phyloP scores from a whole-genome alignment of 306 rosid genomes.

The Cercis canadensis region DNA sequence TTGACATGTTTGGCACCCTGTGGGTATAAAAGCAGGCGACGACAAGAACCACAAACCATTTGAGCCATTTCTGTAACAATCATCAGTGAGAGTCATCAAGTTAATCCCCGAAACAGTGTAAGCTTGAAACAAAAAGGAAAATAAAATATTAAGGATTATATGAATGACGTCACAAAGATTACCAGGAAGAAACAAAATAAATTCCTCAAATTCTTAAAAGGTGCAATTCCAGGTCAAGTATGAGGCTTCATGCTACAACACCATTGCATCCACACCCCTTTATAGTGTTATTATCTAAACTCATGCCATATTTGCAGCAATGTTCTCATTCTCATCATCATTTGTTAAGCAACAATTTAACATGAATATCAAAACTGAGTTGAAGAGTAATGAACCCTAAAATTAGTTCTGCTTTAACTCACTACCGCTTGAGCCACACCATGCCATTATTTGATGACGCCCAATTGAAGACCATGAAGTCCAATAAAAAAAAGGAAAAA shows the following conservation, averaged over 20 bases:
- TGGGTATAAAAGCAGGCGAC: slow-evolving; percentile 71
- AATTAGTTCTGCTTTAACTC: not conserved
- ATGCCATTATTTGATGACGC: not conserved
- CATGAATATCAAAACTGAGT: slow-evolving; percentile 14
- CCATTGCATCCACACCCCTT: slow-evolving; percentile 8
- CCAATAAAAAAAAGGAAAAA: not conserved
- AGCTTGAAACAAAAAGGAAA: not conserved
- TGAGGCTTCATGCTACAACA: not conserved
- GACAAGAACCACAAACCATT: slow-evolving; percentile 95
- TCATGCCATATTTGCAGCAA: not conserved
- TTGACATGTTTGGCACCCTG: slow-evolving; percentile 73
- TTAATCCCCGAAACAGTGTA: slow-evolving; percentile 2
- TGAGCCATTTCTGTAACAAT: slow-evolving; percentile 71
- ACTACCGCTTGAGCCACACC: not conserved
- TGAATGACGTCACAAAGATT: not conserved
- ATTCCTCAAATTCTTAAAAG: slow-evolving; percentile 10
- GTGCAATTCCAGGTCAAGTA: slow-evolving; percentile 12
- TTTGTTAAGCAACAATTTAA: slow-evolving; percentile 6
- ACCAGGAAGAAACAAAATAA: not conserved
- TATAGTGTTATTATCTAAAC: not conserved
- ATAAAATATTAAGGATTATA: not conserved
- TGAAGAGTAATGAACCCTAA: not conserved
- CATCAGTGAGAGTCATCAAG: slow-evolving; percentile 22
- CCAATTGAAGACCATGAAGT: not conserved
- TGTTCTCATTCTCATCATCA: not conserved